Evolutionary conservation across 2,329 filamentous ascomycete species (phyloP).

Genomic region (Monosporascus sp.): DNA sequence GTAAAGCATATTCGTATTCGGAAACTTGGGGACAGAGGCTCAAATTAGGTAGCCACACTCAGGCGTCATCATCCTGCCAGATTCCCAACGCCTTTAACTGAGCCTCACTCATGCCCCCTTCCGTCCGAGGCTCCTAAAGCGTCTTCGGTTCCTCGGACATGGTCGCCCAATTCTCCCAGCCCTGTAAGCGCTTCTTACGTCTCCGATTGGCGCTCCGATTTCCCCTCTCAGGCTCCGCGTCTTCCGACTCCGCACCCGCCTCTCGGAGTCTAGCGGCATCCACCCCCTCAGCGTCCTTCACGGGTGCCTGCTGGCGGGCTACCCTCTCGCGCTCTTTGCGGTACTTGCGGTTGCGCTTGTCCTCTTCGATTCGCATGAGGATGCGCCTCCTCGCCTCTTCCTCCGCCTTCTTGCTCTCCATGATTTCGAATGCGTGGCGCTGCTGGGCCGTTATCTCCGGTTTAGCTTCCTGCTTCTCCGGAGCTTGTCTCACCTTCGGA

Average conservation of each 20-base stretch:
- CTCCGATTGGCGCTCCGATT: not conserved
- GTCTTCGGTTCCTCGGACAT: not conserved
- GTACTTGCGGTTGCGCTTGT: constrained; percentile 6
- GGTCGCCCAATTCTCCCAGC: not conserved
- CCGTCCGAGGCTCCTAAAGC: not conserved
- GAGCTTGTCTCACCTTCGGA: not conserved
- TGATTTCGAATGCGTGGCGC: constrained; percentile 5
- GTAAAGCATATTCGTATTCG: too few species aligned
- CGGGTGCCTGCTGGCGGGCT: not conserved
- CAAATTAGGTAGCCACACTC: too few species aligned
- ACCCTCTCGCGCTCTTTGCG: not conserved
- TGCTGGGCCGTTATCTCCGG: constrained; percentile 7
- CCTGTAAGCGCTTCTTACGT: not conserved
- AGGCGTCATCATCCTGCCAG: too few species aligned
- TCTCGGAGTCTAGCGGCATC: too few species aligned
- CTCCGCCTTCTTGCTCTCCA: constrained; percentile 7
- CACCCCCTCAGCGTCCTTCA: too few species aligned
- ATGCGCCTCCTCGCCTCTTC: constrained; percentile 4
- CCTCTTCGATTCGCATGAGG: constrained; percentile 11
- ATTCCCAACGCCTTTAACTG: not conserved
- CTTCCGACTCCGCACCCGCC: not conserved
- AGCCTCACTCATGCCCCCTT: not conserved
- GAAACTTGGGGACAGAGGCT: too few species aligned
- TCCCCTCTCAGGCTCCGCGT: not conserved
- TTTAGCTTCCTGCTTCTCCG: not conserved